Base-by-base conservation (phyloP, 2,329 filamentous ascomycete species). In the Ophiostoma fasciatum region DNA sequence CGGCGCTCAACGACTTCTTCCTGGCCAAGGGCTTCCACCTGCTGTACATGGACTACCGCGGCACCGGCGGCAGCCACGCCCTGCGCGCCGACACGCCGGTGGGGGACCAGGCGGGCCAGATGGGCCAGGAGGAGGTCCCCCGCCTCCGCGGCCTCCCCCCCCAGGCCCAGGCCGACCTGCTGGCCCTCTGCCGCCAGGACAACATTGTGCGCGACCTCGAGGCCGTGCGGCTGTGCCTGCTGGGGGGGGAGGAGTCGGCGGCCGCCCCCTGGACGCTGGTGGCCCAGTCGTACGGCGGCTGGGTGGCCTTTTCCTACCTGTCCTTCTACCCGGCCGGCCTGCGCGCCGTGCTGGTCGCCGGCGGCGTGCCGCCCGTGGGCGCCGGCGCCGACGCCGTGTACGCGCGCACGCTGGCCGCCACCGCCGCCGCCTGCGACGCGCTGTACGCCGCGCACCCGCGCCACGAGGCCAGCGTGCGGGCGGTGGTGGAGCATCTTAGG, bases 201-300 rank as follows among this genome's bases (percentile, higher is more conserved):
- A 78, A 65, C 46, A 84, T 84, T 40, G 78, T 83, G 7, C 66
- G 66, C 32, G 80, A 85, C 46, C 78, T 77, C 39, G 80, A 85
- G 49, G 76, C 78, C 3, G 65, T 85, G 12, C 64, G 80, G 2
- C 62, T 70, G 41, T 66, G 62, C 8, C 55, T 84, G 30, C 73
- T 66, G 0, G 57, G 56, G 4, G 4, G 22, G 1, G 3, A 21
- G 3, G 12, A 14, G 10, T 8, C 13, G 5, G 10, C 11, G 15
- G 23, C 20, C 18, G 31, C 11, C 0, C 64, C 69, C 52, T 82
- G 76, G 76, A 72, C 64, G 22, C 60, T 81, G 21, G 66, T 82
- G 43, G 79, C 78, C 3, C 79, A 84, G 53, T 77, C 70, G 22
- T 85, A 80, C 50, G 80, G 80, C 21, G 79, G 80, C 0, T 85